Evolutionary conservation across 2,329 filamentous ascomycete species (phyloP).

Genomic region (Fusarium verrucosum): DNA sequence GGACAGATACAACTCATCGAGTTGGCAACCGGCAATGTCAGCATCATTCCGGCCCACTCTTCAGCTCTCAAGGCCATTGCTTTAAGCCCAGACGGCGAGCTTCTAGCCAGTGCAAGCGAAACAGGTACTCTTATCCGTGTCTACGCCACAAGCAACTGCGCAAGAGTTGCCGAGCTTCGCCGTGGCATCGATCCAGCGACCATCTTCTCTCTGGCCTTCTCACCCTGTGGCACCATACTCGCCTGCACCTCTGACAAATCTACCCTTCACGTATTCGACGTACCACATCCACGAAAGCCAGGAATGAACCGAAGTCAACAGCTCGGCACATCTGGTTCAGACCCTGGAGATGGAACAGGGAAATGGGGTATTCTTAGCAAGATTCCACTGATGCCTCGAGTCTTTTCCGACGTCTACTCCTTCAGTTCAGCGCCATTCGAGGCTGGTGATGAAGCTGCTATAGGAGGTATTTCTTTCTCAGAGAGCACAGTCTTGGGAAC

Average conservation of each 20-base stretch:
- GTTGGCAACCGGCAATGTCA: constrained; percentile 80
- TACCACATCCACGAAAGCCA: constrained; percentile 66
- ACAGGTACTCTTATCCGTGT: constrained; percentile 89
- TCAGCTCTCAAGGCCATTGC: constrained; percentile 80
- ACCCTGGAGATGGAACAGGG: constrained; percentile 65
- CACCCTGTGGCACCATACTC: constrained; percentile 79
- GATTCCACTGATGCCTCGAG: constrained; percentile 82
- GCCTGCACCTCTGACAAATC: constrained; percentile 97
- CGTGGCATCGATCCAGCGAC: constrained; percentile 88
- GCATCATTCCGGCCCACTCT: constrained; percentile 91
- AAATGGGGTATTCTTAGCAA: constrained; percentile 89
- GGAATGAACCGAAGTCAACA: constrained; percentile 47
- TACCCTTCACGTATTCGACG: constrained; percentile 92
- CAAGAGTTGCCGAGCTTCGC: constrained; percentile 83
- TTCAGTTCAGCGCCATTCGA: constrained; percentile 84
- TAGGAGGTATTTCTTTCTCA: constrained; percentile 55
- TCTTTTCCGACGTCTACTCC: constrained; percentile 91
- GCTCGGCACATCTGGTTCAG: constrained; percentile 41
- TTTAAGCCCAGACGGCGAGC: constrained; percentile 79
- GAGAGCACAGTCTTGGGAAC: constrained; percentile 60
- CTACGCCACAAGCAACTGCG: constrained; percentile 82
- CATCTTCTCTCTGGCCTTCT: constrained; percentile 89
- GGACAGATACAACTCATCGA: constrained; percentile 93
- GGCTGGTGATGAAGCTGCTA: constrained; percentile 75
- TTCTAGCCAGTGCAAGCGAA: constrained; percentile 91